A percentile compares a stretch with the other conserved stretches of the same genome.
Evolutionary conservation across 192 early-diverging fungal species (phyloP).

Genomic region (Rhizoclosmatium globosum): DNA sequence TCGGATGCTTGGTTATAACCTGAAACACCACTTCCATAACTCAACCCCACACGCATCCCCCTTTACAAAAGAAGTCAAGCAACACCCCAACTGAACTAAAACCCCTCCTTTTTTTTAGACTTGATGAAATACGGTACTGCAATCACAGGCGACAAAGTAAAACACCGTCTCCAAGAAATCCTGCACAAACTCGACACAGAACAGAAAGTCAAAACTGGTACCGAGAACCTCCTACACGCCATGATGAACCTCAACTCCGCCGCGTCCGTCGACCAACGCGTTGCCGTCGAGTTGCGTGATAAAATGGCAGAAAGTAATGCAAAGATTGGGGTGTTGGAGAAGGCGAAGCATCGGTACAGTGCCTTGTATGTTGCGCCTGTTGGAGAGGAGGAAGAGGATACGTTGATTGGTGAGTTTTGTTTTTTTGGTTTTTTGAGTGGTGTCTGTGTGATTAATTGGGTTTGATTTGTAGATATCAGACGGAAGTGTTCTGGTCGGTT

Average conservation of each 20-base stretch:
- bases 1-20: no score
- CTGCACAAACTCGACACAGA: constrained; percentile 95
- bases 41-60: no score
- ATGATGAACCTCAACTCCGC: constrained; percentile 21
- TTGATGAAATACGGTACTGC: constrained; percentile 50
- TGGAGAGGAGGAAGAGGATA: constrained; percentile 53
- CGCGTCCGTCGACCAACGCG: constrained; percentile 28
- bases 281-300: constrained; percentile 44
- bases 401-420: constrained; percentile 13
- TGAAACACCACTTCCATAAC: no score
- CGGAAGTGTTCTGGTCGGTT: constrained; percentile 51
- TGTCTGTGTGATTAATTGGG: background rate
- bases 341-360: constrained; percentile 83
- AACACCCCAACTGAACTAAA: no score
- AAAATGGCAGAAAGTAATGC: constrained; percentile 52
- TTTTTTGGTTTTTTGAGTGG: constrained; percentile 6
- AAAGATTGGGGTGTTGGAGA: constrained; percentile 50
- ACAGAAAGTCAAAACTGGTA: constrained; percentile 83
- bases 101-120: constrained; percentile 40
- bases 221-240: constrained; percentile 68
- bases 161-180: constrained; percentile 84
- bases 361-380: constrained; percentile 87
- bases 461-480: constrained; percentile 40
- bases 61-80: no score
- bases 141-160: constrained; percentile 62